phyloP scores from a whole-genome alignment of 345 rosid genomes.

The Luvunga scandens region DNA sequence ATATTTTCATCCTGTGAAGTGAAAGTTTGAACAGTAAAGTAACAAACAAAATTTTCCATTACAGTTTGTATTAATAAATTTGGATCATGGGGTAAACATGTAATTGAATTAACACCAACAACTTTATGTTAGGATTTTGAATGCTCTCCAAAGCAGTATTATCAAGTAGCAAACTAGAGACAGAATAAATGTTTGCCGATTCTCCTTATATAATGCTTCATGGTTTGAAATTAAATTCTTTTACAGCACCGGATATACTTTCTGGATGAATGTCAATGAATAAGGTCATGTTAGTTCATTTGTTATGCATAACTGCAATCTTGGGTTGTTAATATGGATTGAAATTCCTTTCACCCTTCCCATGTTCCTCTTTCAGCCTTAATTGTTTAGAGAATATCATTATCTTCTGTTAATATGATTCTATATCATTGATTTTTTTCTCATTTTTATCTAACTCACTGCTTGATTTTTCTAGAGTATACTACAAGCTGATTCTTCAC shows the following conservation, averaged over 20 bases:
- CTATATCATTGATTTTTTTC: not conserved
- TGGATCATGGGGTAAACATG: not conserved
- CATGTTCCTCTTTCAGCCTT: not conserved
- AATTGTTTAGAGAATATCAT: not conserved
- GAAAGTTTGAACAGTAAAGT: not conserved
- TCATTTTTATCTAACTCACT: constrained; percentile 7
- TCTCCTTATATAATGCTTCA: not conserved
- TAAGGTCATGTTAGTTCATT: not conserved
- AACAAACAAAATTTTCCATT: not conserved
- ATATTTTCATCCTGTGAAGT: not conserved
- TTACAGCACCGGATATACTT: not conserved
- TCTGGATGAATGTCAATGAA: not conserved
- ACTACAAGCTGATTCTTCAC: constrained; percentile 56
- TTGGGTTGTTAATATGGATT: constrained; percentile 3
- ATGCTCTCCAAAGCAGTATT: not conserved
- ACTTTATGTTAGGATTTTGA: not conserved
- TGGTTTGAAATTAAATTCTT: not conserved
- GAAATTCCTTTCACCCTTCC: not conserved
- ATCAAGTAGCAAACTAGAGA: not conserved
- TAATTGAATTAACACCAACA: not conserved
- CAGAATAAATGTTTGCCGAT: not conserved
- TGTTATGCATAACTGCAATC: not conserved
- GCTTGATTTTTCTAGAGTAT: constrained; percentile 50
- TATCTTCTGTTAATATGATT: not conserved
- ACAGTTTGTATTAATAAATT: not conserved